Base-by-base conservation (phyloP, 805 yeast genomes). In the Zygosaccharomyces lentus region DNA sequence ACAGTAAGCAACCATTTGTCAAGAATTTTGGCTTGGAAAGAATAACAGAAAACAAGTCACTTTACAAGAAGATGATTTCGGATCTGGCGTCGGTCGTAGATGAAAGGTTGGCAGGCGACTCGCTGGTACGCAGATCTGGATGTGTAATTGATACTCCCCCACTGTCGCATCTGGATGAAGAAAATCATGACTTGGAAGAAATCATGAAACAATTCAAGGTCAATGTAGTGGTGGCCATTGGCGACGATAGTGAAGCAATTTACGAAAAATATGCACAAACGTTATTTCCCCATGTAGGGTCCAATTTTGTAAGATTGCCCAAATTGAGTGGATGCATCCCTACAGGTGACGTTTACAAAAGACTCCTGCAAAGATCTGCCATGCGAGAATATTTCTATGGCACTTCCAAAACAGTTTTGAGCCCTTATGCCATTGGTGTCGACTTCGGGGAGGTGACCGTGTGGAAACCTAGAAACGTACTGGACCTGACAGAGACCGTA, bases 351-450 rank as follows among this genome's bases (percentile, higher is more conserved):
- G 70, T 77, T 9, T 88, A 72, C 60, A 70, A 74, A 30, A 74
- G 98, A 58, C 78, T 82, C 30, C 44, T 76, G 17, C 98, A 91
- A 63, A 87, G 89, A 56, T 74, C 78, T 34, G 71, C 83, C 4
- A 88, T 91, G 44, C 80, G 81, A 59, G 95, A 90, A 59, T 93
- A 93, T 64, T 93, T 93, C 58, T 88, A 93, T 60, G 99, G 99
- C 2, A 76, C 77, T 5, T 66, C 74, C 15, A 74, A 74, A 37
- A 75, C 79, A 4, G 78, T 81, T 4, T 72, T 93, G 43, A 83
- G 95, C 15, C 98, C 99, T 2, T 90, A 82, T 64, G 85, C 95
- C 4, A 78, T 88, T 1, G 87, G 89, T 17, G 80, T 82, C 2
- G 87, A 81, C 57, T 71, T 76, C 46, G 72, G 75, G 12, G 84